Conservation (phyloP, 208 protist genomes). For the Trypanosoma cruzi region DNA sequence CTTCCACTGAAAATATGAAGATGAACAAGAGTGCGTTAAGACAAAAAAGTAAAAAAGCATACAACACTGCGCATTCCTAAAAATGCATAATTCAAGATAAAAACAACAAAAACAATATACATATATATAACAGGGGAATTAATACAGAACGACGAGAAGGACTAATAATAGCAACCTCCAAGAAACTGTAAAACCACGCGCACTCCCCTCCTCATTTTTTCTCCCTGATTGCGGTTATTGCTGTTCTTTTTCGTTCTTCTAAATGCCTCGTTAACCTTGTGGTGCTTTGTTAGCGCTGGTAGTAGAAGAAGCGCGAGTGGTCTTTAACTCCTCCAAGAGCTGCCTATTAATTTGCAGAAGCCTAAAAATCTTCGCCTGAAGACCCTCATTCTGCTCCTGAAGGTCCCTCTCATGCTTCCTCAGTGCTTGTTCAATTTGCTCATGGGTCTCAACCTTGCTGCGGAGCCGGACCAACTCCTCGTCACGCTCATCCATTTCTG, state of each 20-base stretch:
- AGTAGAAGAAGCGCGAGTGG: background rate
- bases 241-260: conserved; percentile 2
- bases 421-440: conserved; percentile 27
- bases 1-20: conserved; percentile 1
- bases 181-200: background rate
- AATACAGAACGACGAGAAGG: background rate
- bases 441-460: conserved; percentile 4
- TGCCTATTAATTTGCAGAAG: conserved; percentile 29
- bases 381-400: conserved; percentile 10
- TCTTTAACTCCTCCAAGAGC: conserved; percentile 13
- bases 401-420: conserved; percentile 19
- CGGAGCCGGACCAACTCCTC: conserved; percentile 17
- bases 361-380: conserved; percentile 11
- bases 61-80: background rate
- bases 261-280: background rate
- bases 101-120: background rate
- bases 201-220: background rate
- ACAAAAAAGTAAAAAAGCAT: conserved; percentile 11
- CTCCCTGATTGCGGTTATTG: background rate
- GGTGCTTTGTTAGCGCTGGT: background rate
- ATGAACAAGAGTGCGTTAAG: conserved; percentile 6
- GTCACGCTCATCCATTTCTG: background rate
- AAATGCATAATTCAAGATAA: background rate
- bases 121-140: background rate
- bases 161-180: background rate